These are phyloP conservation scores for Recurvomyces mirabilis DNA, from an alignment of 495 filamentous ascomycete genomes.

Conservation along the genomic window DNA sequence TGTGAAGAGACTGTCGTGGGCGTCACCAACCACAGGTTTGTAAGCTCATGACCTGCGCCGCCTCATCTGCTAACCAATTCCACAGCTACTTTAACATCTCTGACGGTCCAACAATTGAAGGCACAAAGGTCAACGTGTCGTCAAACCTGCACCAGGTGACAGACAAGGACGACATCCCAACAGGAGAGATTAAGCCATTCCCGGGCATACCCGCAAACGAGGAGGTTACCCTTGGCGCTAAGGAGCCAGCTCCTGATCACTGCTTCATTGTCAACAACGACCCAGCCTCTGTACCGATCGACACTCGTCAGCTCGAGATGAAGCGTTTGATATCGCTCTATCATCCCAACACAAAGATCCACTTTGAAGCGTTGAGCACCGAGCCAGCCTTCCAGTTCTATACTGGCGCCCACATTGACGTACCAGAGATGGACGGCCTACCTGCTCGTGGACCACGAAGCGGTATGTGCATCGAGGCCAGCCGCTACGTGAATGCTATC, in stretches of 20 bases:
- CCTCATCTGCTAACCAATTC: too few relatives aligned
- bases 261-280: slow-evolving; percentile 70
- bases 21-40: slow-evolving; percentile 88
- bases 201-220: slow-evolving; percentile 50
- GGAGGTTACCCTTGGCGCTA: slow-evolving; percentile 55
- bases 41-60: too few relatives aligned
- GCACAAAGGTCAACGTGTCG: slow-evolving; percentile 58
- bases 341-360: slow-evolving; percentile 58
- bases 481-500: slow-evolving; percentile 76
- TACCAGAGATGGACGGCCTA: slow-evolving; percentile 55
- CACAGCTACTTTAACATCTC: slow-evolving; percentile 91
- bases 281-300: slow-evolving; percentile 52
- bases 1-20: slow-evolving; percentile 80
- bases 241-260: slow-evolving; percentile 70
- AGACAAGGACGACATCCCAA: slow-evolving; percentile 44
- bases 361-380: slow-evolving; percentile 75
- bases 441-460: slow-evolving; percentile 52
- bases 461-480: slow-evolving; percentile 85
- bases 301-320: slow-evolving; percentile 60
- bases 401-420: slow-evolving; percentile 71
- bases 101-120: slow-evolving; percentile 54
- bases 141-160: slow-evolving; percentile 67
- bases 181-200: slow-evolving; percentile 38
- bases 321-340: slow-evolving; percentile 53
- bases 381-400: slow-evolving; percentile 97